Evolutionary conservation across 2,329 filamentous ascomycete species (phyloP), one percentile per base, ranked within the genome.

Genomic region (Scedosporium apiospermum): DNA sequence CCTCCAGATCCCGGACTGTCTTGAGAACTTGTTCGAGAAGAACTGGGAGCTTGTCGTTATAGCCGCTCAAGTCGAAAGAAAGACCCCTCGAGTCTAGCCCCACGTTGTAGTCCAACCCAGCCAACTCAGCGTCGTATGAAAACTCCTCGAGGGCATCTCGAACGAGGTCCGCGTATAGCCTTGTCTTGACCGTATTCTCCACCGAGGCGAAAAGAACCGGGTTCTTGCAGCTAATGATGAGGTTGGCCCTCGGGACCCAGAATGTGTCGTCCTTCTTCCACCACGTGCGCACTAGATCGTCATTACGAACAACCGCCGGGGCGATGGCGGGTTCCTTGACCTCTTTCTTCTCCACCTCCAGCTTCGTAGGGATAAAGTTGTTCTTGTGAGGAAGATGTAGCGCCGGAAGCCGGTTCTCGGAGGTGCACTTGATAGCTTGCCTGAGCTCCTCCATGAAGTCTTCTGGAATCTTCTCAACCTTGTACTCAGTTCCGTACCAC

Each of bases 221-320:
- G 64, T 88, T 96, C 68, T 88, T 85, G 67, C 96, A 81, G 67
- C 88, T 91, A 66, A 96, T 85, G 66, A 92, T 84, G 18, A 98
- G 79, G 64, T 92, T 95, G 3, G 91, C 95, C 74, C 96, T 96
- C 7, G 95, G 95, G 9, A 98, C 95, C 93, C 93, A 98, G 75
- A 98, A 99, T 0, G 88, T 92, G 69, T 99, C 95, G 69, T 99
- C 95, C 76, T 98, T 98, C 80, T 99, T 99, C 80, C 88, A 97
- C 95, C 95, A 99, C 2, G 91, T 88, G 34, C 93, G 87, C 0
- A 90, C 87, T 41, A 86, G 78, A 5, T 87, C 81, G 67, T 97
- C 93, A 68, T 96, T 92, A 67, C 93, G 87, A 65, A 99, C 88
- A 26, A 99, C 80, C 65, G 87, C 88, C 0, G 95, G 95, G 0